Evolutionary conservation across 139 green algal species (phyloP).

Genomic region (Picochlorum sp.): DNA sequence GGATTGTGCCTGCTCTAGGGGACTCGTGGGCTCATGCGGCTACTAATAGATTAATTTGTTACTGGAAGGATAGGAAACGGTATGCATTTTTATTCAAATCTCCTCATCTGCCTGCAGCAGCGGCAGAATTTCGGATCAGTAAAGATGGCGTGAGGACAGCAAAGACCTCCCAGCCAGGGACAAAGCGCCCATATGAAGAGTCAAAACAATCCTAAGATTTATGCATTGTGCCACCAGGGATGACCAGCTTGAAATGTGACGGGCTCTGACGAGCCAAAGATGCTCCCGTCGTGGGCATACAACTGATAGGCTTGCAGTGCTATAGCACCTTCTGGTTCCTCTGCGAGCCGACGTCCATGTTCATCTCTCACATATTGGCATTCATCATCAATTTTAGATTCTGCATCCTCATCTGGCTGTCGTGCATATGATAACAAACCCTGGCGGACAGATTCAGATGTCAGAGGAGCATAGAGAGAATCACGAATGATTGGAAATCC

Average conservation of each 20-base stretch:
- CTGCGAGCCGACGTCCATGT: neutral
- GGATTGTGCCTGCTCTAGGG: slow-evolving; percentile 58
- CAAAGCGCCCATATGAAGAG: neutral
- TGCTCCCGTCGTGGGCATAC: slow-evolving; percentile 4
- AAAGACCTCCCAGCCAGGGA: neutral
- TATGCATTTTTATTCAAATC: slow-evolving; percentile 72
- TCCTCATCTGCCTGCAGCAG: slow-evolving; percentile 43
- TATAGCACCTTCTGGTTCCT: slow-evolving; percentile 15
- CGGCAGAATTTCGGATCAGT: slow-evolving; percentile 49
- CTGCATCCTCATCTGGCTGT: slow-evolving; percentile 13
- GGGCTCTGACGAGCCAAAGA: neutral
- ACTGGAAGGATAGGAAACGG: slow-evolving; percentile 50
- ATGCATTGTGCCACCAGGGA: slow-evolving; percentile 20
- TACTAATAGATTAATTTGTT: slow-evolving; percentile 70
- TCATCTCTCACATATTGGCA: neutral
- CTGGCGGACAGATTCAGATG: neutral
- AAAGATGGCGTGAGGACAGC: slow-evolving; percentile 46
- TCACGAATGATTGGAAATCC: slow-evolving; percentile 65
- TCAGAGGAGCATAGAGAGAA: slow-evolving; percentile 49
- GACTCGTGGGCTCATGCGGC: slow-evolving; percentile 79
- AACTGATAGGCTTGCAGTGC: slow-evolving; percentile 40
- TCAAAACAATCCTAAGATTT: neutral
- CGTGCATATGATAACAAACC: too few species aligned
- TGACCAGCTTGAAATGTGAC: slow-evolving; percentile 20
- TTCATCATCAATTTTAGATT: neutral